These are phyloP conservation scores for Curvularia spicifera DNA, from an alignment of 2,329 filamentous ascomycete species.

Conservation along the genomic window DNA sequence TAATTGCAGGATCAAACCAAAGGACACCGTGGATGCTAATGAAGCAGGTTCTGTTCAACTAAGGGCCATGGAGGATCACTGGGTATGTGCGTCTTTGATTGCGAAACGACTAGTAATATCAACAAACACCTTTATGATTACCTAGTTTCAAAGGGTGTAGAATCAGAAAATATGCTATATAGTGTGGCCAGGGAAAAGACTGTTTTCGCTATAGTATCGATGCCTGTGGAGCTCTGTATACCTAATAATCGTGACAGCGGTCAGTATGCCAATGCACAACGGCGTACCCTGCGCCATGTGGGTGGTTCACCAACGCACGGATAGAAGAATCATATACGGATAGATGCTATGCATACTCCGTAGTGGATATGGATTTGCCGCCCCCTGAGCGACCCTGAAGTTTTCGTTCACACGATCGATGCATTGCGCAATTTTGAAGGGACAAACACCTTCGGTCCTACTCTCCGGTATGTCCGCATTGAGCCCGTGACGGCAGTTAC, in stretches of 20 bases:
- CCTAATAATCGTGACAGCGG: too few relatives aligned
- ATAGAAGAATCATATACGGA: too few relatives aligned
- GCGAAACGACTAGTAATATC: not conserved
- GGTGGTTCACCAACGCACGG: too few relatives aligned
- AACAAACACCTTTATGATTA: not conserved
- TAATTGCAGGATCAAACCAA: not conserved
- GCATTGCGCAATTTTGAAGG: not conserved
- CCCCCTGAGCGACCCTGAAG: not conserved
- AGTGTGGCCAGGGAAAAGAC: too few relatives aligned
- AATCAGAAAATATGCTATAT: too few relatives aligned
- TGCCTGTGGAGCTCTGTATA: too few relatives aligned
- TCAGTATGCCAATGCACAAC: too few relatives aligned
- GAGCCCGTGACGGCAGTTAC: not conserved
- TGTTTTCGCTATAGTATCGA: too few relatives aligned
- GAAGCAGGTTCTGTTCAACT: too few relatives aligned
- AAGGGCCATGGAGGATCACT: not conserved
- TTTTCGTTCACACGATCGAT: not conserved
- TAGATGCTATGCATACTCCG: not conserved
- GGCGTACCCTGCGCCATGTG: too few relatives aligned
- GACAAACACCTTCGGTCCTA: not conserved
- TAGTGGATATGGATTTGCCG: not conserved
- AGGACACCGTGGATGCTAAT: not conserved
- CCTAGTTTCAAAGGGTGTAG: too few relatives aligned
- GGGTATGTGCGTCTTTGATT: not conserved
- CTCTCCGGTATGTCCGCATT: not conserved